Evolutionary conservation across 371 early-diverging fungal species (phyloP).

Genomic region (Nematocida ausubeli): DNA sequence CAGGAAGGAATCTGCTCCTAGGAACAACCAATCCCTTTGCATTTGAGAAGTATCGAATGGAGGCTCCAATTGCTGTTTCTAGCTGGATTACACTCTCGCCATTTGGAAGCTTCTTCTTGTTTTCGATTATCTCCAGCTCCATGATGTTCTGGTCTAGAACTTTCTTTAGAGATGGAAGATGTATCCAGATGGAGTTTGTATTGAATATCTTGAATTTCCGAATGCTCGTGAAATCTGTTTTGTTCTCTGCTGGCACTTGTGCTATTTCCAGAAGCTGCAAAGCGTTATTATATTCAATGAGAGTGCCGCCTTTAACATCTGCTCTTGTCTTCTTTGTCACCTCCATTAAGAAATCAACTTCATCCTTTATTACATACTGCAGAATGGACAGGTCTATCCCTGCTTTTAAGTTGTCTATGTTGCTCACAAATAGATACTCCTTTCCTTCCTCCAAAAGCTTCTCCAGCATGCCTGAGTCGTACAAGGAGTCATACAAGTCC

Average conservation of each 20-base stretch:
- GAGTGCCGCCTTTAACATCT: slow-evolving; percentile 98
- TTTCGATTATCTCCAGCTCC: slow-evolving; percentile 90
- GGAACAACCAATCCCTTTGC: slow-evolving; percentile 96
- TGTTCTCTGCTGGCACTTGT: slow-evolving; percentile 90
- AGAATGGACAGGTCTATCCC: slow-evolving; percentile 88
- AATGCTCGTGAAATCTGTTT: slow-evolving; percentile 90
- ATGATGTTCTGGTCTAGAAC: slow-evolving; percentile 76
- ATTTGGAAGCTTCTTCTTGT: slow-evolving; percentile 72
- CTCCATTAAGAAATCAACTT: slow-evolving; percentile 94
- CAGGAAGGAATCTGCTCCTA: slow-evolving; percentile 91
- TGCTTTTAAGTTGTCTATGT: slow-evolving; percentile 97
- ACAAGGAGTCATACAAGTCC: slow-evolving; percentile 86
- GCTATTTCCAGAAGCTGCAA: slow-evolving; percentile 95
- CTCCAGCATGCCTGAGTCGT: slow-evolving; percentile 87
- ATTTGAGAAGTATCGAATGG: slow-evolving; percentile 90
- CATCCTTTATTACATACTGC: slow-evolving; percentile 79
- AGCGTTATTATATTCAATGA: slow-evolving; percentile 88
- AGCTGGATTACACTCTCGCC: slow-evolving; percentile 93
- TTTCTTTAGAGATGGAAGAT: slow-evolving; percentile 85
- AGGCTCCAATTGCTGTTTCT: slow-evolving; percentile 97
- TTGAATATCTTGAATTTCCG: slow-evolving; percentile 99
- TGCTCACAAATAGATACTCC: slow-evolving; percentile 94
- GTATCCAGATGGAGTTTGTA: slow-evolving; percentile 98
- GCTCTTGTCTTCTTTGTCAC: slow-evolving; percentile 98
- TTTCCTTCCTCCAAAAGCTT: slow-evolving; percentile 87